A percentile compares a stretch with the other conserved stretches of the same genome.
Evolutionary conservation across 352 stramenopile species (phyloP).

Genomic region (Globisporangium iwayamae): DNA sequence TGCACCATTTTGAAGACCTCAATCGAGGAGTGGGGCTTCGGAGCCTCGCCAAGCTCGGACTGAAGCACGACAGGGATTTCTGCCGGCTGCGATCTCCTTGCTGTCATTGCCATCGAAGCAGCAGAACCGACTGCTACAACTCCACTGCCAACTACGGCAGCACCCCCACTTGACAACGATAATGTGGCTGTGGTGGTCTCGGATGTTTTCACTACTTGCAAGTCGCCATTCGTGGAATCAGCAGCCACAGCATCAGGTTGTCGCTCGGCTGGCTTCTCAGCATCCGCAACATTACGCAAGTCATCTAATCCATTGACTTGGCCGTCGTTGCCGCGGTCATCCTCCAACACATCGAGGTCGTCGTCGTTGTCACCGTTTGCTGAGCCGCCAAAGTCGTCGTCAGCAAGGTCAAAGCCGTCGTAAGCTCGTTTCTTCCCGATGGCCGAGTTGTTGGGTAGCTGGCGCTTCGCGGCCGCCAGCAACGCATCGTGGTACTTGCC

Average conservation of each 20-base stretch:
- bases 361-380: constrained; percentile 21
- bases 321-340: constrained; percentile 20
- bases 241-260: not conserved
- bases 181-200: not conserved
- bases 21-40: constrained; percentile 61
- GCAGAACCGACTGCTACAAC: not conserved
- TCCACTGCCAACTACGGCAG: not conserved
- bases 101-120: not conserved
- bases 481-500: constrained; percentile 70
- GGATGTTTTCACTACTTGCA: not conserved
- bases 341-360: constrained; percentile 19
- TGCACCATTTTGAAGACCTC: constrained; percentile 71
- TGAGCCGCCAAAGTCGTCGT: constrained; percentile 20
- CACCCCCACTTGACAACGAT: not conserved
- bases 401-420: constrained; percentile 25
- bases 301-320: not conserved
- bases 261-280: not conserved
- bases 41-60: constrained; percentile 47
- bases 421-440: constrained; percentile 45
- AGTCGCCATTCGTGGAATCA: not conserved
- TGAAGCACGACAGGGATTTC: constrained; percentile 37
- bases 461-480: constrained; percentile 67
- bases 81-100: constrained; percentile 1
- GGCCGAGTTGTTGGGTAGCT: constrained; percentile 79
- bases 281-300: not conserved